Evolutionary conservation across 2,329 filamentous ascomycete genomes (phyloP).

Genomic region (Capronia epimyces): DNA sequence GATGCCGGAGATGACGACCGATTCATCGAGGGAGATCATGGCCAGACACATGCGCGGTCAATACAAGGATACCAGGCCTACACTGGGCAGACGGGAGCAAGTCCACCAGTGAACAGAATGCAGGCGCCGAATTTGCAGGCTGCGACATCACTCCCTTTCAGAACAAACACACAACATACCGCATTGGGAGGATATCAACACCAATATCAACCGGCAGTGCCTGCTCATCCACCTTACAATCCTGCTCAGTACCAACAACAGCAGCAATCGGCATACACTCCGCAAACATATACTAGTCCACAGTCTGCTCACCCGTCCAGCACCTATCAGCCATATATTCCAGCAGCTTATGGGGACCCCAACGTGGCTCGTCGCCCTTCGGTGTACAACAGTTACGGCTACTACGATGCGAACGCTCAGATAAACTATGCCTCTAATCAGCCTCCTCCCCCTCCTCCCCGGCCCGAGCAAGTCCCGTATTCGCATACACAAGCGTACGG

Average conservation of each 20-base stretch:
- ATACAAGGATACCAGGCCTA: conserved; percentile 18
- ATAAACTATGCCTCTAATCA: conserved; percentile 29
- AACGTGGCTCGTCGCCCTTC: conserved; percentile 21
- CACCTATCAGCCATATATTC: conserved; percentile 46
- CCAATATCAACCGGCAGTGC: conserved; percentile 42
- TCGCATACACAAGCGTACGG: conserved; percentile 15
- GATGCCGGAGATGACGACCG: conserved; percentile 67
- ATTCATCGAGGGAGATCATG: conserved; percentile 40
- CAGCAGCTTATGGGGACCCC: conserved; percentile 44
- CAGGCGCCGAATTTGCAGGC: conserved; percentile 30
- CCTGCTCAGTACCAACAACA: conserved; percentile 49
- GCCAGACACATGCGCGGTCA: conserved; percentile 9
- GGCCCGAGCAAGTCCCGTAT: conserved; percentile 14
- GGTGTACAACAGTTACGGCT: conserved; percentile 24
- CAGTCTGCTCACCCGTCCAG: conserved; percentile 21
- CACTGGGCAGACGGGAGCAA: conserved; percentile 5
- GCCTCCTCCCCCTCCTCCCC: conserved; percentile 31
- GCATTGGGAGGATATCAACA: conserved; percentile 48
- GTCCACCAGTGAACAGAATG: conserved; percentile 35
- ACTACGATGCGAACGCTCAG: conserved; percentile 31
- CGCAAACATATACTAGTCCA: conserved; percentile 51
- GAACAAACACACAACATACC: conserved; percentile 40
- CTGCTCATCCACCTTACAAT: conserved; percentile 52
- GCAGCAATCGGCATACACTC: conserved; percentile 59
- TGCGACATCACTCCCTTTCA: conserved; percentile 36